Conservation (phyloP, 2,329 filamentous ascomycete species). For the Setomelanomma holmii region DNA sequence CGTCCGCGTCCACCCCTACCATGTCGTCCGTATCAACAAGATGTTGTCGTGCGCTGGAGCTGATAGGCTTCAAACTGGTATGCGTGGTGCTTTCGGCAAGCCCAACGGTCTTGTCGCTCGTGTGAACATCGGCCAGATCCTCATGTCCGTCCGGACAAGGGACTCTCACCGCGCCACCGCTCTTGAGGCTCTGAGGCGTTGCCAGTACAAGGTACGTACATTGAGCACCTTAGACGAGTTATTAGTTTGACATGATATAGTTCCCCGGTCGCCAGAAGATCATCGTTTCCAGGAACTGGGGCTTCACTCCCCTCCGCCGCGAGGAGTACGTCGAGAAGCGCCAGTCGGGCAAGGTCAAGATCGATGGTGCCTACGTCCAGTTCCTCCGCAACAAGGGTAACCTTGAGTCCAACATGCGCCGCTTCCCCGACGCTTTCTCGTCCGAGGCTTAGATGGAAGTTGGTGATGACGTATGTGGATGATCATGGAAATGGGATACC, state of each 20-base stretch:
- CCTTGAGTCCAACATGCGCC: slow-evolving; percentile 85
- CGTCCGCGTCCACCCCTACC: slow-evolving; percentile 93
- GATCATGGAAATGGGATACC: slow-evolving; percentile 46
- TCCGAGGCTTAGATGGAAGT: slow-evolving; percentile 40
- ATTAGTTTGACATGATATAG: slow-evolving; percentile 22
- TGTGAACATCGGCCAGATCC: slow-evolving; percentile 99
- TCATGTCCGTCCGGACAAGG: slow-evolving; percentile 96
- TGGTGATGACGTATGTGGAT: slow-evolving; percentile 29
- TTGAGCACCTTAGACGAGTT: neutral
- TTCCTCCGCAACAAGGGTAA: slow-evolving; percentile 95
- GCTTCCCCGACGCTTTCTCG: slow-evolving; percentile 92
- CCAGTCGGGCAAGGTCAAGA: slow-evolving; percentile 89
- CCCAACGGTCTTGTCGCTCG: slow-evolving; percentile 98
- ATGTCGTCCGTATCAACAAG: slow-evolving; percentile 99
- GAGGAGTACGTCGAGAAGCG: slow-evolving; percentile 98
- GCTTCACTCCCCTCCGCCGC: slow-evolving; percentile 96
- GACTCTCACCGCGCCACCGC: slow-evolving; percentile 90
- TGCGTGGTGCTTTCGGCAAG: slow-evolving; percentile 99
- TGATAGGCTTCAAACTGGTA: slow-evolving; percentile 99
- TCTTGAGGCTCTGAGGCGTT: slow-evolving; percentile 98
- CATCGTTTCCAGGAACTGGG: slow-evolving; percentile 99
- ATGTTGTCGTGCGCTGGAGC: slow-evolving; percentile 99
- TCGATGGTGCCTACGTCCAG: slow-evolving; percentile 99
- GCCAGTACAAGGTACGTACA: slow-evolving; percentile 83
- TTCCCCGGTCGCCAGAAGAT: slow-evolving; percentile 99